Evolutionary conservation across 2,329 filamentous ascomycete genomes (phyloP).

Genomic region (Chrysosporium queenslandicum): DNA sequence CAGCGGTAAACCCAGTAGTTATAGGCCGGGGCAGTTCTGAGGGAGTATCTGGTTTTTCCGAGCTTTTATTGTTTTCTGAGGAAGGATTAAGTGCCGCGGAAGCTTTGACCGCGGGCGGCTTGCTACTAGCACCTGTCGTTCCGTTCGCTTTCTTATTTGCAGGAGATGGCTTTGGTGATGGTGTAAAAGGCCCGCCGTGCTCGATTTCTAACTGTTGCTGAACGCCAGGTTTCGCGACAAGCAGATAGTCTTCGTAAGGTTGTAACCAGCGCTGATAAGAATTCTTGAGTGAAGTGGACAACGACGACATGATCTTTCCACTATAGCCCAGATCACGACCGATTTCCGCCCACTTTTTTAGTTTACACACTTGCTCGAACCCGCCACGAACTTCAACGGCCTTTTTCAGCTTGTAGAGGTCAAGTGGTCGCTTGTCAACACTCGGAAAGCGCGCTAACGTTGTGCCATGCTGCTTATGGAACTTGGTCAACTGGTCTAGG

Average conservation of each 20-base stretch:
- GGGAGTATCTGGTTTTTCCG: constrained; percentile 23
- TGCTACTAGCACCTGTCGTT: constrained; percentile 43
- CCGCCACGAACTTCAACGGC: constrained; percentile 89
- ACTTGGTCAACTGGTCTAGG: constrained; percentile 87
- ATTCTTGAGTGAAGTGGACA: constrained; percentile 96
- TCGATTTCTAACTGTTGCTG: constrained; percentile 90
- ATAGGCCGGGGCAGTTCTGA: constrained; percentile 29
- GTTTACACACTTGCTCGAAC: constrained; percentile 92
- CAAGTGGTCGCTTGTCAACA: constrained; percentile 93
- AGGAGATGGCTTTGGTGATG: constrained; percentile 64
- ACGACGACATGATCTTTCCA: constrained; percentile 98
- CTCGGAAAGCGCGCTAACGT: constrained; percentile 90
- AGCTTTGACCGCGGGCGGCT: constrained; percentile 57
- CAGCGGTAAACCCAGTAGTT: constrained; percentile 56
- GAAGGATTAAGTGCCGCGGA: constrained; percentile 49
- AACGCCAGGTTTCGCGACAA: constrained; percentile 85
- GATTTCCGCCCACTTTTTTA: constrained; percentile 98
- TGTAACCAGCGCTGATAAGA: constrained; percentile 95
- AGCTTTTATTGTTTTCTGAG: constrained; percentile 29
- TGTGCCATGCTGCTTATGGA: constrained; percentile 91
- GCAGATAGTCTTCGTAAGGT: constrained; percentile 90
- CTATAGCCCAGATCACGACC: constrained; percentile 93
- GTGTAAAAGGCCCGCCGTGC: constrained; percentile 81
- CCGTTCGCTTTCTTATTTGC: constrained; percentile 49
- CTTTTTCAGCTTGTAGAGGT: constrained; percentile 92